These are phyloP conservation scores for Diaporthe citri DNA, from an alignment of 2,329 filamentous ascomycete genomes.

Conservation along the genomic window DNA sequence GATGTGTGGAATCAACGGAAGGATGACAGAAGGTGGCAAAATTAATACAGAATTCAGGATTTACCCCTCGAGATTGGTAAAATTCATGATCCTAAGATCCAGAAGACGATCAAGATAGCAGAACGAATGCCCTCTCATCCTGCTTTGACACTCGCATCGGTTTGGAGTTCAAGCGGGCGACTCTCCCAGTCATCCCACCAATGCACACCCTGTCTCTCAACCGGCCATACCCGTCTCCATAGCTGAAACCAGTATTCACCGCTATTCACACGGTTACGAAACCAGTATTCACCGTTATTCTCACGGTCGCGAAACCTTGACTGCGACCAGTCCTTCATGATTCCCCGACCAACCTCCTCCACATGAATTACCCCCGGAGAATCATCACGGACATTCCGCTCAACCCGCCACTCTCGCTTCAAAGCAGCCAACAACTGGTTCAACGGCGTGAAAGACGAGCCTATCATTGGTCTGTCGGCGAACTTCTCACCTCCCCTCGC, in stretches of 20 bases:
- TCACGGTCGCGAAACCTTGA: too few relatives aligned
- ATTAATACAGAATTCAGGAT: too few relatives aligned
- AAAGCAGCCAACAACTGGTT: conserved; percentile 19
- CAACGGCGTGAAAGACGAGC: neutral
- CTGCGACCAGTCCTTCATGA: neutral
- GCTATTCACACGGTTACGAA: too few relatives aligned
- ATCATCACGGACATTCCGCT: conserved; percentile 34
- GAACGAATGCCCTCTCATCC: too few relatives aligned
- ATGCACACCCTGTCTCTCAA: neutral
- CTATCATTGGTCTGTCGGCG: neutral
- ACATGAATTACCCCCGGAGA: conserved; percentile 29
- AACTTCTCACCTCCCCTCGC: neutral
- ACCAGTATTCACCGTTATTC: too few relatives aligned
- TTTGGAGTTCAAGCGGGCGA: neutral
- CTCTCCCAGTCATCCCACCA: conserved; percentile 30
- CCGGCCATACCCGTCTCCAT: conserved; percentile 27
- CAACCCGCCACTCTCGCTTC: conserved; percentile 31
- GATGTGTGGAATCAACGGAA: too few relatives aligned
- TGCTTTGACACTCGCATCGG: too few relatives aligned
- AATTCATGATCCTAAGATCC: too few relatives aligned
- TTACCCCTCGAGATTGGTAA: too few relatives aligned
- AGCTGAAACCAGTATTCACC: neutral
- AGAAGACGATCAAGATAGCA: too few relatives aligned
- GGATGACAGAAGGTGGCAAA: too few relatives aligned
- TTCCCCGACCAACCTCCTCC: neutral